Conservation (phyloP, 257 asterid species). For the Perilla frutescens region DNA sequence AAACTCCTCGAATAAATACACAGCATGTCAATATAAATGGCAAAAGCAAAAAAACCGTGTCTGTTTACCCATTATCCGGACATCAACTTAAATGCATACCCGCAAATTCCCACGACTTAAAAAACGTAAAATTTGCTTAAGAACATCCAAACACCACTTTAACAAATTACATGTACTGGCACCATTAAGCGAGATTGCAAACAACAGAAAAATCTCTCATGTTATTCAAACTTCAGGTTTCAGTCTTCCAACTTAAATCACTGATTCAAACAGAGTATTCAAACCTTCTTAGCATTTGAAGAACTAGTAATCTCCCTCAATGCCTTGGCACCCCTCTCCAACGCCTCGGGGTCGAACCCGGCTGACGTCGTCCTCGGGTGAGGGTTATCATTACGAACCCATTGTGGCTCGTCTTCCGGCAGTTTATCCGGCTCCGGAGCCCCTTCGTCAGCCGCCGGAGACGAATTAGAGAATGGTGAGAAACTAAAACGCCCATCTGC, state of each 20-base stretch:
- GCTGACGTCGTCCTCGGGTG: slow-evolving; percentile 82
- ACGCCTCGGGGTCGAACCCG: slow-evolving; percentile 87
- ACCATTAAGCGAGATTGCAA: not conserved
- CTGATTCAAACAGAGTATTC: not conserved
- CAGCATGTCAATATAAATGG: not conserved
- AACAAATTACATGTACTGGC: not conserved
- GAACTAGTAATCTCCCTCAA: slow-evolving; percentile 55
- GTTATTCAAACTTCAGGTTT: not conserved
- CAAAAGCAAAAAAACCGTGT: not conserved
- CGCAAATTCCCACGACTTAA: not conserved
- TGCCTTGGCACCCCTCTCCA: slow-evolving; percentile 77
- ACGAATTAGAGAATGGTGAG: slow-evolving; percentile 53
- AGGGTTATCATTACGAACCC: slow-evolving; percentile 74
- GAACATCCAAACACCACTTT: not conserved
- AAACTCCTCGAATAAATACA: slow-evolving; percentile 21
- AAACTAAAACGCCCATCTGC: slow-evolving; percentile 69
- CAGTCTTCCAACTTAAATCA: slow-evolving; percentile 7
- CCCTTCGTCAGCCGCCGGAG: slow-evolving; percentile 41
- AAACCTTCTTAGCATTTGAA: slow-evolving; percentile 67
- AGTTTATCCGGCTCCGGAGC: slow-evolving; percentile 42
- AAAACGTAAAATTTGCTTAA: not conserved
- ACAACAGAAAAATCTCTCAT: not conserved
- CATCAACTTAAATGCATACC: not conserved
- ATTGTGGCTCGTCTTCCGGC: slow-evolving; percentile 46
- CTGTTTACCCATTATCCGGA: not conserved